These are phyloP conservation scores for Globisporangium okanoganense DNA, from an alignment of 352 stramenopile genomes.

Conservation along the genomic window DNA sequence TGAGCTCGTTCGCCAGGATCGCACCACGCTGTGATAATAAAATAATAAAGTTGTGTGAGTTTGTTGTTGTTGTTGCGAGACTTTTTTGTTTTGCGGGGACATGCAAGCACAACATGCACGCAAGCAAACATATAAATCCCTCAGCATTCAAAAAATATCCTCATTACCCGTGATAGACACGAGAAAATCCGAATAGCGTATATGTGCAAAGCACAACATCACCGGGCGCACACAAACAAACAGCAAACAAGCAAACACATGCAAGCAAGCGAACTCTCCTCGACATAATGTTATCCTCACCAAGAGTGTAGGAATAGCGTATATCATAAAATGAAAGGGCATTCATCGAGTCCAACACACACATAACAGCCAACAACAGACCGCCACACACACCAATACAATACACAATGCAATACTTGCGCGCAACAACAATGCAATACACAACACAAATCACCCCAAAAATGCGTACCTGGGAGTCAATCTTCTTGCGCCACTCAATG, in stretches of 20 bases:
- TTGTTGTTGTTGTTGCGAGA: background rate
- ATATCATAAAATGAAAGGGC: slow-evolving; percentile 34
- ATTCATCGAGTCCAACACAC: slow-evolving; percentile 60
- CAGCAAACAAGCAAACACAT: slow-evolving; percentile 11
- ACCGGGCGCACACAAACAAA: slow-evolving; percentile 9
- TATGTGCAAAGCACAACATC: slow-evolving; percentile 36
- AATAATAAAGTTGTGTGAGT: slow-evolving; percentile 2
- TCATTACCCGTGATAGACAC: slow-evolving; percentile 14
- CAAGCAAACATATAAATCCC: slow-evolving; percentile 9
- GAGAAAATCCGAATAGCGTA: slow-evolving; percentile 59
- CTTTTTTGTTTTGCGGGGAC: background rate
- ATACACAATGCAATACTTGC: slow-evolving; percentile 12
- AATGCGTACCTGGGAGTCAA: slow-evolving; percentile 87
- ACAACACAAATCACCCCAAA: slow-evolving; percentile 15
- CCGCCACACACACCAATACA: slow-evolving; percentile 5
- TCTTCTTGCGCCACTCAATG: slow-evolving; percentile 96
- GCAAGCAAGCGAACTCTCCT: slow-evolving; percentile 23
- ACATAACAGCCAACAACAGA: too few relatives aligned
- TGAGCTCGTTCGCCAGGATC: slow-evolving; percentile 97
- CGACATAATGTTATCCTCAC: slow-evolving; percentile 27
- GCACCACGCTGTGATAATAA: slow-evolving; percentile 83
- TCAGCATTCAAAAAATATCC: slow-evolving; percentile 17
- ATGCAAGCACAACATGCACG: background rate
- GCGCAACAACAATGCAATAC: slow-evolving; percentile 7
- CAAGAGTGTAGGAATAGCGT: slow-evolving; percentile 39